Conservation (phyloP, 768 basidiomycete genomes). For the Arthromyces matolae region DNA sequence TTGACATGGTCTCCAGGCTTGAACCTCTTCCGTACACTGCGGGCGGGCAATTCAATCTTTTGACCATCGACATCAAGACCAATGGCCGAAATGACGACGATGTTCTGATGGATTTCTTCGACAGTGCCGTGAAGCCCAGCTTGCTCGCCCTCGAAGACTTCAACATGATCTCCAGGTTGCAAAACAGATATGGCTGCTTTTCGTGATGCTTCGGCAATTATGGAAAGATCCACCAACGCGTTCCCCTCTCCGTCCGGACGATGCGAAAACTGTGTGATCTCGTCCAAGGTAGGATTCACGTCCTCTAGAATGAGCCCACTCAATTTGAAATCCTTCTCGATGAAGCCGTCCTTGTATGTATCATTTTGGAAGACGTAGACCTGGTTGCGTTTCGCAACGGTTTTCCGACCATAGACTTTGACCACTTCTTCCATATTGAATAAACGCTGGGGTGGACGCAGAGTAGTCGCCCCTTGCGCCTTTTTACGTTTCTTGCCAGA, state of each 20-base stretch:
- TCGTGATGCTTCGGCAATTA: slow-evolving; percentile 88
- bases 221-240: slow-evolving; percentile 76
- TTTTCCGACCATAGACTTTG: slow-evolving; percentile 78
- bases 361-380: slow-evolving; percentile 88
- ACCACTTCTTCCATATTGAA: slow-evolving; percentile 93
- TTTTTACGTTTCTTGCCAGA: slow-evolving; percentile 78
- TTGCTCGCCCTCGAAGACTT: slow-evolving; percentile 97
- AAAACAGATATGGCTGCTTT: slow-evolving; percentile 90
- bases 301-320: slow-evolving; percentile 77
- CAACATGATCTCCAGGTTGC: slow-evolving; percentile 97
- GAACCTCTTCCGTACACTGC: slow-evolving; percentile 91
- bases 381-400: slow-evolving; percentile 69
- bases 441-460: slow-evolving; percentile 85
- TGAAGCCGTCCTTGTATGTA: slow-evolving; percentile 91
- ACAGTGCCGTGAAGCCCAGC: slow-evolving; percentile 90
- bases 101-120: slow-evolving; percentile 82
- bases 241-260: slow-evolving; percentile 71
- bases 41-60: slow-evolving; percentile 79
- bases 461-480: slow-evolving; percentile 43
- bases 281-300: slow-evolving; percentile 93
- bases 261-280: slow-evolving; percentile 87
- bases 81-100: slow-evolving; percentile 77
- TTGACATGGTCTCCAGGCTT: slow-evolving; percentile 98
- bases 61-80: slow-evolving; percentile 85
- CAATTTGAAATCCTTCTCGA: slow-evolving; percentile 93